Percentiles rank a stretch among this genome's conserved stretches.
phyloP scores from a whole-genome alignment of 129 eudicot species.

The Lactuca sativa region DNA sequence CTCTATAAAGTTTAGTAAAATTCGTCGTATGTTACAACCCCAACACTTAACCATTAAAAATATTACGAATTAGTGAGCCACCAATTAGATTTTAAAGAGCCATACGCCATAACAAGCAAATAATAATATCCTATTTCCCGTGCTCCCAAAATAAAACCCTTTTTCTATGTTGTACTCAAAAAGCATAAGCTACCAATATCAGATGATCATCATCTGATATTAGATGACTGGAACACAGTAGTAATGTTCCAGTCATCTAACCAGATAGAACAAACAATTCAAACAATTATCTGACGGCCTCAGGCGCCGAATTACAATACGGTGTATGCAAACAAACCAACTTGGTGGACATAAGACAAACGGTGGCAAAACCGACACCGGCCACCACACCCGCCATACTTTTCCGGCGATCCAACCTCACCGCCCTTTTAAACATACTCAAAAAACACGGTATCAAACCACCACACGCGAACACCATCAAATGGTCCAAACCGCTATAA shows the following conservation, averaged over 20 bases:
- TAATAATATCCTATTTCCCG: neutral
- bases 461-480: conserved; percentile 91
- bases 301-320: conserved; percentile 94
- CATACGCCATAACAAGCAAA: no score
- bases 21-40: conserved; percentile 18
- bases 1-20: conserved; percentile 23
- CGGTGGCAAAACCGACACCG: conserved; percentile 57
- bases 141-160: neutral
- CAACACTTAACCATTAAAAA: neutral
- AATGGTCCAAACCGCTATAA: conserved; percentile 82
- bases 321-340: conserved; percentile 88
- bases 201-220: neutral
- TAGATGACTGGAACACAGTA: neutral
- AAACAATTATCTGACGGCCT: conserved; percentile 75
- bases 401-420: conserved; percentile 58
- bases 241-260: no score
- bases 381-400: conserved; percentile 49
- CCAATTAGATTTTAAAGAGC: neutral
- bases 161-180: neutral
- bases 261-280: conserved; percentile 4
- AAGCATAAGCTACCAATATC: neutral
- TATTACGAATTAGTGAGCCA: conserved; percentile 21
- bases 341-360: conserved; percentile 69
- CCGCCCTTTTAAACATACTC: conserved; percentile 62
- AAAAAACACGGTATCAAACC: conserved; percentile 72